Evolutionary conservation across 768 basidiomycete genomes (phyloP).

Genomic region (Thelephora aurantiotincta): DNA sequence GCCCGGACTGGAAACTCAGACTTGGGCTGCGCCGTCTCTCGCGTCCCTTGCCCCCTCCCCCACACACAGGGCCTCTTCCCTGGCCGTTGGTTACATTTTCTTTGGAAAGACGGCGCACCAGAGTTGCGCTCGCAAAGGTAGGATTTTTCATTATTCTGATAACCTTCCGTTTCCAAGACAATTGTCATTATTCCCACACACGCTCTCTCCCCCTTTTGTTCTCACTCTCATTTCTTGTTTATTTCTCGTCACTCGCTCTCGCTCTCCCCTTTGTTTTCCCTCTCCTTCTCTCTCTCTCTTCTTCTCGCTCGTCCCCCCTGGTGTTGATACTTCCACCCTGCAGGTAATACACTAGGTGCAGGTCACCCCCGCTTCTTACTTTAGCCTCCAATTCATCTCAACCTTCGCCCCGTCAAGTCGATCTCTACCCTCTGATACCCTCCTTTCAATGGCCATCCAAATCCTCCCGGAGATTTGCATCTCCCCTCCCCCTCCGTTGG

Average conservation of each 20-base stretch:
- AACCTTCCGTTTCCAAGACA: not conserved
- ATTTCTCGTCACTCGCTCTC: conserved; percentile 11
- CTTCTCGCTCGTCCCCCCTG: not conserved
- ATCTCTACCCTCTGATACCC: conserved; percentile 3
- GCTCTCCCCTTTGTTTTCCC: conserved; percentile 12
- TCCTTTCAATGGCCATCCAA: conserved; percentile 9
- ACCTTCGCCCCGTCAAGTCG: conserved; percentile 26
- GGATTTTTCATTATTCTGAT: not conserved
- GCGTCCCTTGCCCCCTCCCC: no score
- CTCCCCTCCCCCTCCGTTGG: conserved; percentile 50
- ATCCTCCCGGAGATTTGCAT: conserved; percentile 57
- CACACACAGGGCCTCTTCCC: no score
- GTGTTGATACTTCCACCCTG: conserved; percentile 1
- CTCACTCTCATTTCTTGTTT: conserved; percentile 12
- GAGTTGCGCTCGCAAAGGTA: not conserved
- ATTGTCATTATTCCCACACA: not conserved
- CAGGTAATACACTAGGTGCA: conserved; percentile 8
- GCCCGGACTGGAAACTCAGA: no score
- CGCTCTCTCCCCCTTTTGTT: conserved; percentile 6
- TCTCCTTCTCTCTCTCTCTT: conserved; percentile 21
- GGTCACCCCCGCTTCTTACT: conserved; percentile 8
- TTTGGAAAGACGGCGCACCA: not conserved
- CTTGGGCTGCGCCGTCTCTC: no score
- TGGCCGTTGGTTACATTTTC: not conserved
- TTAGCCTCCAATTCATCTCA: not conserved